These are phyloP conservation scores for Penicillium sp. DNA, from an alignment of 2,329 filamentous ascomycete genomes.

Conservation along the genomic window DNA sequence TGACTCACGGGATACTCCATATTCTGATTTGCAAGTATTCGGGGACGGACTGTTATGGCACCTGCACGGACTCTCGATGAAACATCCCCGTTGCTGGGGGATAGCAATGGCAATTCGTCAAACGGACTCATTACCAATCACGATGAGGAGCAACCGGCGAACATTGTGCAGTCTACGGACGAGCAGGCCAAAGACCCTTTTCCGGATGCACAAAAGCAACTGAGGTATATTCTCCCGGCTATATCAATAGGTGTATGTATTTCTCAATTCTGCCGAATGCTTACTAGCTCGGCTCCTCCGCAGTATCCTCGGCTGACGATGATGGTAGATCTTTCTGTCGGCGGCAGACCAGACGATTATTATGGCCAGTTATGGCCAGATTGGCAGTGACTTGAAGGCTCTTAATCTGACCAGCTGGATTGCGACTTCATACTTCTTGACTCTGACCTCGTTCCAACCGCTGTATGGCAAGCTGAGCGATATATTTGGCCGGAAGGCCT, in stretches of 20 bases:
- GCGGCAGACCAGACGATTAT: slow-evolving; percentile 76
- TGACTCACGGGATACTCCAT: neutral
- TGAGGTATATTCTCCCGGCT: slow-evolving; percentile 61
- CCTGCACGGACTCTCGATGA: slow-evolving; percentile 32
- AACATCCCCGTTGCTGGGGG: slow-evolving; percentile 47
- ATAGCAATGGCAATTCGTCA: slow-evolving; percentile 26
- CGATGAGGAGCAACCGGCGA: slow-evolving; percentile 22
- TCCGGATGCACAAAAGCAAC: slow-evolving; percentile 48
- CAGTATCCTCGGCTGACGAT: slow-evolving; percentile 13
- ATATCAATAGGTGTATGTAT: slow-evolving; percentile 60
- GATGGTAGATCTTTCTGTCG: slow-evolving; percentile 64
- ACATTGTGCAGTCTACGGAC: slow-evolving; percentile 3
- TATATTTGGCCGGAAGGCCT: slow-evolving; percentile 55
- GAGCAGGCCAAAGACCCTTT: slow-evolving; percentile 30
- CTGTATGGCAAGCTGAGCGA: slow-evolving; percentile 59
- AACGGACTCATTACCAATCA: slow-evolving; percentile 24
- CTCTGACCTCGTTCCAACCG: slow-evolving; percentile 71
- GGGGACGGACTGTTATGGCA: slow-evolving; percentile 20
- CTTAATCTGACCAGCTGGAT: slow-evolving; percentile 76
- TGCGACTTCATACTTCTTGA: slow-evolving; percentile 68
- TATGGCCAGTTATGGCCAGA: slow-evolving; percentile 73
- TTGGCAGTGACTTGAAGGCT: slow-evolving; percentile 71
- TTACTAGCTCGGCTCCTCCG: neutral
- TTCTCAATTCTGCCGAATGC: slow-evolving; percentile 9
- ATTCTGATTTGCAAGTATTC: neutral